Base-by-base conservation (phyloP, 345 rosid genomes). In the Salix suchowensis region DNA sequence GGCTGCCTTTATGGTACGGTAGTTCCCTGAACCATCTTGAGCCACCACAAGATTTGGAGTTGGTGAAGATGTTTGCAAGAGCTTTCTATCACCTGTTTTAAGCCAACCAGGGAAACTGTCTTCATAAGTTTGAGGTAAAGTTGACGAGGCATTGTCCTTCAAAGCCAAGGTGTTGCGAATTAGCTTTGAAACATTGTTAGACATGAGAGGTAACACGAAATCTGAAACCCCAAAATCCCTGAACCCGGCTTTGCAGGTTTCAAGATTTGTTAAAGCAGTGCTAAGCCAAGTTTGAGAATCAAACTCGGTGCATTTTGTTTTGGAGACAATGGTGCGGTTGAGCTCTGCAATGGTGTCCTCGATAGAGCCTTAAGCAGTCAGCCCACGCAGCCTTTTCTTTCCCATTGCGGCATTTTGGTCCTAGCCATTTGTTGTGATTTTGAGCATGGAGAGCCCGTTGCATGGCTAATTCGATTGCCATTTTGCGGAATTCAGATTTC, bases 211-310 rank as follows among this genome's bases (percentile, higher is more conserved):
- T 34, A 88, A 37, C 69, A 85, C 28, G 40, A 72, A 82, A 67
- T 88, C 86, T 0, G 91, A 60, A 21, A 89, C 89, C 9, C 91
- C 90, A 6, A 91, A 86, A 79, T 94, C 96, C 16, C 64, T 54
- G 32, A 89, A 88, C 74, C 98, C 97, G 2, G 84, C 74, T 21
- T 87, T 81, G 72, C 97, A 94, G 0, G 96, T 92, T 48, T 91
- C 94, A 2, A 92, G 83, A 79, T 92, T 89, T 23, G 97, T 94
- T 19, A 89, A 85, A n/a, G 97, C 90, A 15, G 96, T 72, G 76
- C 98, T 91, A 28, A 94, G 91, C 98, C 97, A 94, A 5, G 94
- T 92, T 65, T 88, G 97, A 4, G 81, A 68, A 70, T 94, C 98
- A 72, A 86, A 88, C 42, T 87, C 81, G 39, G 93, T 85, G 84